phyloP scores from a whole-genome alignment of 768 basidiomycete species.

The Psilocybe cubensis region DNA sequence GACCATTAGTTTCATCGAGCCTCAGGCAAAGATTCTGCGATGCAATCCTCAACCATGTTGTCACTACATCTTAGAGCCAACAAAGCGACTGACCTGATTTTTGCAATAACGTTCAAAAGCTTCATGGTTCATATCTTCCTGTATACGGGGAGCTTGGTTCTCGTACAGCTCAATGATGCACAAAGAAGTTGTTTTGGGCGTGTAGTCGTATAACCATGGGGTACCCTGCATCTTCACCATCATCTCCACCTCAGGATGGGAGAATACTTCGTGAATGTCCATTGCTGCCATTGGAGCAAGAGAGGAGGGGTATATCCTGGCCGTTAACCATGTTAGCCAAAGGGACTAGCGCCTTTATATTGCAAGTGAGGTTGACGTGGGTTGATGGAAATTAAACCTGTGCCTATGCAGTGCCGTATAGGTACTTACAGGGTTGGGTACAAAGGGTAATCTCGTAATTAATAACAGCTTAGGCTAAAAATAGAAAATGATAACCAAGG shows the following conservation, averaged over 20 bases:
- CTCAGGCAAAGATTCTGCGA: background rate
- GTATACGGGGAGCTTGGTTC: background rate
- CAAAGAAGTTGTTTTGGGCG: constrained; percentile 1
- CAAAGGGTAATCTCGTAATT: too few species aligned
- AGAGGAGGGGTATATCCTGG: background rate
- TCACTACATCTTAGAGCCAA: background rate
- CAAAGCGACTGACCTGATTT: background rate
- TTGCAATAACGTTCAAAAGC: constrained; percentile 9
- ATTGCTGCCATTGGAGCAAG: background rate
- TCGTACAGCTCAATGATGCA: constrained; percentile 5
- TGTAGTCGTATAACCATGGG: background rate
- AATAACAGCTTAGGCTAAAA: too few species aligned
- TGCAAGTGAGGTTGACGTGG: background rate
- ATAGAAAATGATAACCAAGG: too few species aligned
- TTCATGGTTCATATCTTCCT: background rate
- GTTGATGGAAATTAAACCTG: background rate
- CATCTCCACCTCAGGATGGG: constrained; percentile 14
- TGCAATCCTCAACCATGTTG: background rate
- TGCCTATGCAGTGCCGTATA: background rate
- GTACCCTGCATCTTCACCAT: constrained; percentile 4
- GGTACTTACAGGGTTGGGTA: background rate
- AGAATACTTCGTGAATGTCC: background rate
- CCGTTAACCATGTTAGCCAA: background rate
- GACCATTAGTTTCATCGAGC: background rate
- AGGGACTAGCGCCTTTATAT: background rate